Conservation (phyloP, 2,329 filamentous ascomycete species). For the Tricladium varicosporioides region DNA sequence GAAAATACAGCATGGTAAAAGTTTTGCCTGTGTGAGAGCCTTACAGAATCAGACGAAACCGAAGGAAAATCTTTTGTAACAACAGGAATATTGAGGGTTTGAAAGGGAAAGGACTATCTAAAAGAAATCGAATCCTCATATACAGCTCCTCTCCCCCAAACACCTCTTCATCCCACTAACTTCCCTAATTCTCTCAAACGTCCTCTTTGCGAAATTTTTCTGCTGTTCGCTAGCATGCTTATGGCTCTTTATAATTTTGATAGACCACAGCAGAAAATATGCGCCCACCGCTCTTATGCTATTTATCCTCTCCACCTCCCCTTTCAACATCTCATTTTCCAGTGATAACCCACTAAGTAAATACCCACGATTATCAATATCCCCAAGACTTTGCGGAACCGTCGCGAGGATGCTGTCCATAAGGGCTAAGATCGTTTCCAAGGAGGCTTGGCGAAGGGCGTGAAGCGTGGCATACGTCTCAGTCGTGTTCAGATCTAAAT, state of each 20-base stretch:
- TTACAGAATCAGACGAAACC: no score
- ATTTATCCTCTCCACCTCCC: background rate
- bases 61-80: no score
- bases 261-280: slow-evolving; percentile 41
- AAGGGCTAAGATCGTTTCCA: slow-evolving; percentile 30
- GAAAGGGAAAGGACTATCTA: background rate
- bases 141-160: slow-evolving; percentile 31
- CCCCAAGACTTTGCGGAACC: slow-evolving; percentile 39
- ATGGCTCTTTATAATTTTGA: slow-evolving; percentile 36
- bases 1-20: no score
- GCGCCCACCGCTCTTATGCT: slow-evolving; percentile 35
- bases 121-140: slow-evolving; percentile 6
- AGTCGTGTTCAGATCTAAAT: slow-evolving; percentile 1
- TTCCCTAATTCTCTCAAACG: slow-evolving; percentile 40
- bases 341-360: slow-evolving; percentile 11
- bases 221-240: slow-evolving; percentile 30
- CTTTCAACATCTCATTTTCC: no score
- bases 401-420: slow-evolving; percentile 37
- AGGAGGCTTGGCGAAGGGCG: slow-evolving; percentile 13
- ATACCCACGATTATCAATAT: slow-evolving; percentile 32
- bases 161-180: slow-evolving; percentile 39
- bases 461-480: background rate
- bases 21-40: no score
- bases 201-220: slow-evolving; percentile 26
- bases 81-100: no score